phyloP scores from a whole-genome alignment of 331 rosid genomes.

The Spiraea crenata region DNA sequence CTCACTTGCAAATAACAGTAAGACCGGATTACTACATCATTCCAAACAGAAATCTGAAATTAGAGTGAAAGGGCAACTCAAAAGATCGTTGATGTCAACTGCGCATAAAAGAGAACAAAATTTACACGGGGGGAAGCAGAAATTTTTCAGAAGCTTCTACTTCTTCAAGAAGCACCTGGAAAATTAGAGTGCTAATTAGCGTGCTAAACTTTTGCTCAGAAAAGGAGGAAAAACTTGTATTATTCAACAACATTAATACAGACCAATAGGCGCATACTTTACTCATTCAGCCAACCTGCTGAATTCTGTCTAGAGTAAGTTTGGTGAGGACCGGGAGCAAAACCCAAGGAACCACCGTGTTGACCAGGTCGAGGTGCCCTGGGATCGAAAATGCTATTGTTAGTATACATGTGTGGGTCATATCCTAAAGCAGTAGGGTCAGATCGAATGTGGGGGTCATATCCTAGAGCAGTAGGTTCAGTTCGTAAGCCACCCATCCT shows the following conservation, averaged over 20 bases:
- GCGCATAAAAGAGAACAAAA: too few relatives aligned
- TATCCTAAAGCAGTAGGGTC: constrained; percentile 32
- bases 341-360: constrained; percentile 37
- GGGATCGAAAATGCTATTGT: constrained; percentile 18
- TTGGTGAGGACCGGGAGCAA: constrained; percentile 42
- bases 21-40: too few relatives aligned
- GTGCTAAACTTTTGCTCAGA: too few relatives aligned
- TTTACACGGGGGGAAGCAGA: too few relatives aligned
- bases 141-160: too few relatives aligned
- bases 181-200: too few relatives aligned
- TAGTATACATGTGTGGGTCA: constrained; percentile 20
- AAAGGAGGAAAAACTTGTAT: neutral
- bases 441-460: too few relatives aligned
- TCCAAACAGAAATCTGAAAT: neutral
- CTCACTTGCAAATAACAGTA: too few relatives aligned
- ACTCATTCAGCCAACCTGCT: constrained; percentile 18
- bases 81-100: too few relatives aligned
- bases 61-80: too few relatives aligned
- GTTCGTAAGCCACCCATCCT: constrained; percentile 37
- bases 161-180: too few relatives aligned
- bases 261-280: neutral
- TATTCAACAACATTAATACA: neutral
- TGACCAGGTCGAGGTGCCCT: constrained; percentile 36
- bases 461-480: constrained; percentile 31
- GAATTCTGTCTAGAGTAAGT: constrained; percentile 11